Percentiles rank a stretch among this genome's conserved stretches.
phyloP scores from a whole-genome alignment of 2,329 filamentous ascomycete genomes.

The Colletotrichum incanum region DNA sequence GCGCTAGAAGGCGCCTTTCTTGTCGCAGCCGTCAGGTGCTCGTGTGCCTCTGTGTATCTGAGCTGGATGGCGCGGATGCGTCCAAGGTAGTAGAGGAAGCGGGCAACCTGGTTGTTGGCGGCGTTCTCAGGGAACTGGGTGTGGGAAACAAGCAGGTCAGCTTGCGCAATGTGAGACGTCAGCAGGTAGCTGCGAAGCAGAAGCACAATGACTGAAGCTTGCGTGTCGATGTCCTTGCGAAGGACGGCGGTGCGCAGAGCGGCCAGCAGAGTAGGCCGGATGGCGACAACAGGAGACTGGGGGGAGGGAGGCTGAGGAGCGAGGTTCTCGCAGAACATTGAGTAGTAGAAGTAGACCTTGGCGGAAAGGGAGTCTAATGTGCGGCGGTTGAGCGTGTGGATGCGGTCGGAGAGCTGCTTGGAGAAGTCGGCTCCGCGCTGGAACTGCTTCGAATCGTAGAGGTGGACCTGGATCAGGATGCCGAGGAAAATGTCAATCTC shows the following conservation, averaged over 20 bases:
- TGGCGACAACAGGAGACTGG: conserved; percentile 87
- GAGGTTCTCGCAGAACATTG: conserved; percentile 93
- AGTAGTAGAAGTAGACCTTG: conserved; percentile 98
- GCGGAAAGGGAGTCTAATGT: conserved; percentile 94
- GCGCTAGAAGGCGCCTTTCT: conserved; percentile 93
- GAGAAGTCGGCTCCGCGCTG: conserved; percentile 90
- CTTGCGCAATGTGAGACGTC: conserved; percentile 96
- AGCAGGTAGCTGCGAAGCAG: conserved; percentile 96
- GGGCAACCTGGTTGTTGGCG: conserved; percentile 97
- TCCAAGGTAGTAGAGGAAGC: conserved; percentile 97
- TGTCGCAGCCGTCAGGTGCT: conserved; percentile 92
- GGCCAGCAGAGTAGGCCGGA: conserved; percentile 87
- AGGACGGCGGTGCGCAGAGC: conserved; percentile 96
- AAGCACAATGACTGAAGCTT: conserved; percentile 94
- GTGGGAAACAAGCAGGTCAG: conserved; percentile 94
- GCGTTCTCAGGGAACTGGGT: conserved; percentile 95
- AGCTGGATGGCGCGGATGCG: conserved; percentile 97
- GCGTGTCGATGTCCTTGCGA: conserved; percentile 97
- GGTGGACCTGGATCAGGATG: conserved; percentile 88
- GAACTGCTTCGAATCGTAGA: conserved; percentile 88
- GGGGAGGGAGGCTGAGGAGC: conserved; percentile 90
- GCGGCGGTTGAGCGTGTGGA: conserved; percentile 91
- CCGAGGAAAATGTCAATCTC: conserved; percentile 92
- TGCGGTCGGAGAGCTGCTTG: conserved; percentile 83
- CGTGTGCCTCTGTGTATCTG: conserved; percentile 96